Base-by-base conservation (phyloP, 1,139 yeast species). In the Yamadazyma membranifaciens region DNA sequence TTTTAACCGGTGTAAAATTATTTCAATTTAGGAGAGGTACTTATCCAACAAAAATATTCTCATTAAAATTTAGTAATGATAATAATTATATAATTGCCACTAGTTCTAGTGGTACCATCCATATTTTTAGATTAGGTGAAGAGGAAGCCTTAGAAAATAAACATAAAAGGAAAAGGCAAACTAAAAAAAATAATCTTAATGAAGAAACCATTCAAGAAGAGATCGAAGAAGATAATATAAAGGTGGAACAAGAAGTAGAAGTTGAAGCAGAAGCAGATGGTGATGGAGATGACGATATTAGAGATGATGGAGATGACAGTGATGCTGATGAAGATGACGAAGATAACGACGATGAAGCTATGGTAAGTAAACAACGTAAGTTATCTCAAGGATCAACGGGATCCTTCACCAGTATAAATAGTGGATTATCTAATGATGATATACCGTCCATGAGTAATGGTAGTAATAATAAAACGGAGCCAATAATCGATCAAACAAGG, bases 11-110 rank as follows among this genome's bases (percentile, higher is more conserved):
- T 0, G 74, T 80, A 15, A 87, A 91, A 55, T 65, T 91, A 38
- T 88, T 80, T 56, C 98, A 92, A 60, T 92, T 92, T 62, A 74
- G 98, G 51, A 75, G 98, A 56, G 98, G 98, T 1, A 87, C 97
- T 1, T 91, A 91, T 57, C 95, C 96, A 3, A 85, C 98, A 6
- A 82, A 76, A 54, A 88, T 92, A n/a, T 85, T 83, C 56, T 83
- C 95, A 2, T 72, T 92, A 48, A 78, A 83, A 28, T 92, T 92
- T 63, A 85, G 94, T 52, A 73, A 76, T 27, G 87, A 87, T 50
- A 84, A 89, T 49, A 71, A 72, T 39, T 81, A 85, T 55, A 75
- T 92, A 31, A 79, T 89, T 24, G 97, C 94, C 2, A 82, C 95
- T 22, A 84, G 95, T 34, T 86, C 97, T 1, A 87, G 96, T 27